Conservation (phyloP, 441 rosid genomes). For the Aleurites moluccanus region DNA sequence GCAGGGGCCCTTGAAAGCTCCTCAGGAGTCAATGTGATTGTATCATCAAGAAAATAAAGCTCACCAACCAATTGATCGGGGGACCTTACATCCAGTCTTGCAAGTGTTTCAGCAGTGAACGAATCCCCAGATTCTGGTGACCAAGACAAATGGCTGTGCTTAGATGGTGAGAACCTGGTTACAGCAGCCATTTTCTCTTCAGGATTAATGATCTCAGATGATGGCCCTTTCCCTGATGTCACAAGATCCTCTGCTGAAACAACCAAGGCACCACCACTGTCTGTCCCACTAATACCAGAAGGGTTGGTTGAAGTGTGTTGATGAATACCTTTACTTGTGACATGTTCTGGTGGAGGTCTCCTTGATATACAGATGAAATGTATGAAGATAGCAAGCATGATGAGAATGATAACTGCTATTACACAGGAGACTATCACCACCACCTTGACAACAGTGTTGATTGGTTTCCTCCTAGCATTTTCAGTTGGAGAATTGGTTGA, state of each 20-base stretch:
- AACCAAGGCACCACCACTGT: conserved; percentile 62
- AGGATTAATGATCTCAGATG: conserved; percentile 79
- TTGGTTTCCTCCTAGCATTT: conserved; percentile 51
- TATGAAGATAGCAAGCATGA: conserved; percentile 72
- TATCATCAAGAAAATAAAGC: conserved; percentile 90
- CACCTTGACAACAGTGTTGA: conserved; percentile 57
- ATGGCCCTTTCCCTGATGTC: conserved; percentile 73
- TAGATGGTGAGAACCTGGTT: conserved; percentile 84
- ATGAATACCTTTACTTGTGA: conserved; percentile 45
- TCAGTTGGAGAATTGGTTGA: conserved; percentile 37
- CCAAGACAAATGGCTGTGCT: conserved; percentile 77
- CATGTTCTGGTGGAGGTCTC: conserved; percentile 44
- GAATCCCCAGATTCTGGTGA: conserved; percentile 97
- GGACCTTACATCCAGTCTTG: conserved; percentile 86
- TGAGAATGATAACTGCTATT: conserved; percentile 62
- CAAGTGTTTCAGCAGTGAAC: conserved; percentile 68
- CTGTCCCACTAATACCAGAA: conserved; percentile 48
- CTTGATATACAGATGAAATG: conserved; percentile 62
- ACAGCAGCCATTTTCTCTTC: conserved; percentile 66
- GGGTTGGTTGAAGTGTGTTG: conserved; percentile 49
- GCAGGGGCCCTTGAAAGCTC: conserved; percentile 97
- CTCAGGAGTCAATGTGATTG: conserved; percentile 86
- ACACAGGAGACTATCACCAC: conserved; percentile 73
- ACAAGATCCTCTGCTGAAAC: conserved; percentile 88
- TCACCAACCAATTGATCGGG: conserved; percentile 95